These are phyloP conservation scores for Carex myosuroides DNA, from an alignment of 176 grass and related monocot genomes.

Conservation along the genomic window DNA sequence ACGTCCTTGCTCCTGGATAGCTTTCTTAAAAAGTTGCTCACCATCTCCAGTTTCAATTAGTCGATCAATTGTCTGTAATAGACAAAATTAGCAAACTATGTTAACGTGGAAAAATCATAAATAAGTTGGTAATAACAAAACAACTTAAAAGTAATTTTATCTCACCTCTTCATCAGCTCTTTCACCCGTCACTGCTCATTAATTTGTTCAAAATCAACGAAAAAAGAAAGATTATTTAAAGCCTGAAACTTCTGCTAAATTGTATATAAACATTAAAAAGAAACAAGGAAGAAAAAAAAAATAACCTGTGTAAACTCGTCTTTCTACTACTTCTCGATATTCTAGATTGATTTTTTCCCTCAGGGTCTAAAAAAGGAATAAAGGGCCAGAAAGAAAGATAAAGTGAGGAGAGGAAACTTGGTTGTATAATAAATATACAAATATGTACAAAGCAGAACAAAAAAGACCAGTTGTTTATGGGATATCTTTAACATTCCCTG, in stretches of 20 bases:
- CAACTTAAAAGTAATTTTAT: constrained; percentile 10
- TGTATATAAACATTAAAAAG: neutral
- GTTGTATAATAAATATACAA: neutral
- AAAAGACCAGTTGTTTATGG: neutral
- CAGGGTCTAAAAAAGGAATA: constrained; percentile 35
- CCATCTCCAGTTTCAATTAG: constrained; percentile 78
- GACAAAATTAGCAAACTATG: constrained; percentile 15
- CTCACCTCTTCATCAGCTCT: constrained; percentile 69
- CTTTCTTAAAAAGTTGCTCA: constrained; percentile 78
- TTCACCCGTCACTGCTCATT: constrained; percentile 69
- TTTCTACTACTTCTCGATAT: constrained; percentile 75
- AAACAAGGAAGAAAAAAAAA: neutral
- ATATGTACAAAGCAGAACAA: neutral
- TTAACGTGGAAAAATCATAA: neutral
- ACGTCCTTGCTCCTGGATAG: constrained; percentile 89
- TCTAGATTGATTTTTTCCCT: constrained; percentile 81
- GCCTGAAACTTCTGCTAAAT: neutral
- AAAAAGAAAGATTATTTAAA: neutral
- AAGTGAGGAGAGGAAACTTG: neutral
- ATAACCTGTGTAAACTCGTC: constrained; percentile 74
- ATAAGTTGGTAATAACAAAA: neutral
- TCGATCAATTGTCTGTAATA: constrained; percentile 61
- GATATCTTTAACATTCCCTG: neutral
- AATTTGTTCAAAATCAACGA: constrained; percentile 13
- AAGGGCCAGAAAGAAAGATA: neutral